Conservation (phyloP, 257 asterid species). For the Coffea eugenioides region DNA sequence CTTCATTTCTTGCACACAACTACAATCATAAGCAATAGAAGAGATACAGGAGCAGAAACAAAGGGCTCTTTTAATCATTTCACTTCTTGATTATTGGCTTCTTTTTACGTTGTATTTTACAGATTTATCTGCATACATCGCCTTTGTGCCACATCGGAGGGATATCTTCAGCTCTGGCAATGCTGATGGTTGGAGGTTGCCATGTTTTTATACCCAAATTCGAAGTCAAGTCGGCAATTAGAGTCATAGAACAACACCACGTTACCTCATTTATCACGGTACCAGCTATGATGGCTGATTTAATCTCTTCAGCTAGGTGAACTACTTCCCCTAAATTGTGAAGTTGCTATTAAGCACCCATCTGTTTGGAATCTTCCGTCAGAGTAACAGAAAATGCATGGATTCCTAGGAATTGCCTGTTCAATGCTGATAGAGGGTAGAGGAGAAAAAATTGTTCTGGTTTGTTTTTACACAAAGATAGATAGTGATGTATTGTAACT, state of each 20-base stretch:
- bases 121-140: constrained; percentile 86
- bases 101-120: constrained; percentile 1
- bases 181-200: constrained; percentile 84
- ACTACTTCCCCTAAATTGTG: background rate
- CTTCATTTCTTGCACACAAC: background rate
- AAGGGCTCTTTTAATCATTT: background rate
- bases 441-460: background rate
- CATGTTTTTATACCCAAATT: constrained; percentile 76
- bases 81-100: background rate
- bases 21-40: background rate
- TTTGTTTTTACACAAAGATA: background rate
- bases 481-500: background rate
- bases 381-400: background rate
- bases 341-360: background rate
- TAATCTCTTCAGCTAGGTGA: constrained; percentile 56
- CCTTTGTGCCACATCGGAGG: constrained; percentile 96
- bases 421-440: background rate
- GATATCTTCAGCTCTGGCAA: constrained; percentile 85
- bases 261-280: constrained; percentile 82
- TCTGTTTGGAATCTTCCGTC: background rate
- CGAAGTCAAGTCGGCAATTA: constrained; percentile 55
- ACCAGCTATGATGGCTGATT: constrained; percentile 92
- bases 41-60: background rate
- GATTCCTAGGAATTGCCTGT: background rate
- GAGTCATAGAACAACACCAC: constrained; percentile 52